A percentile compares a stretch with the other conserved stretches of the same genome.
phyloP scores from a whole-genome alignment of 2,329 filamentous ascomycete species.

The Pyrenochaeta sp. region DNA sequence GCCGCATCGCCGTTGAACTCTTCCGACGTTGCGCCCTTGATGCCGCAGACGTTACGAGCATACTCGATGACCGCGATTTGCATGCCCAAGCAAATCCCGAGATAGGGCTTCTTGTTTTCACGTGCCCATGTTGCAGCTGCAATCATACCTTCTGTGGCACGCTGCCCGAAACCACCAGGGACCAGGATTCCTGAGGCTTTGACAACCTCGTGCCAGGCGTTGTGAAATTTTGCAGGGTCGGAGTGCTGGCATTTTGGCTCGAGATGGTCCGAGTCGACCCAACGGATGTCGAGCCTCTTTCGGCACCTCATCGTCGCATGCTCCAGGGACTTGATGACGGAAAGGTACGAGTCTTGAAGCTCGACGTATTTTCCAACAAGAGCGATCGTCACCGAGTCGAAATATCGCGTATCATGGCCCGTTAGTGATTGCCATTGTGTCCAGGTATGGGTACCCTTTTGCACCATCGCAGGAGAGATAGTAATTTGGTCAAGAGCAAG shows the following conservation, averaged over 20 bases:
- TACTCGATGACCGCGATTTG: slow-evolving; percentile 92
- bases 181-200: slow-evolving; percentile 74
- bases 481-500: slow-evolving; percentile 70
- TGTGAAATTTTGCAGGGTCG: slow-evolving; percentile 79
- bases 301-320: slow-evolving; percentile 89
- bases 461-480: slow-evolving; percentile 62
- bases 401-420: slow-evolving; percentile 69
- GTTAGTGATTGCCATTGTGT: slow-evolving; percentile 78
- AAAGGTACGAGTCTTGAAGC: slow-evolving; percentile 86
- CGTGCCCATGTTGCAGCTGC: slow-evolving; percentile 86
- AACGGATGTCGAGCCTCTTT: slow-evolving; percentile 80
- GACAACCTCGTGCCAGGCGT: slow-evolving; percentile 83
- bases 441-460: slow-evolving; percentile 77
- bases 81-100: slow-evolving; percentile 92
- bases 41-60: slow-evolving; percentile 76
- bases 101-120: slow-evolving; percentile 79
- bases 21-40: slow-evolving; percentile 64
- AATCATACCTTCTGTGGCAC: slow-evolving; percentile 92
- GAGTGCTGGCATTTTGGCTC: slow-evolving; percentile 70
- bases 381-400: slow-evolving; percentile 78
- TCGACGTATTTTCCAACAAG: slow-evolving; percentile 92
- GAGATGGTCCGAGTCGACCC: slow-evolving; percentile 85
- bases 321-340: slow-evolving; percentile 85
- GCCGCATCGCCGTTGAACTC: slow-evolving; percentile 68
- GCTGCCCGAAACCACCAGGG: slow-evolving; percentile 80